Conservation (phyloP, 140 eudicot genomes). For the Bidens hawaiensis region DNA sequence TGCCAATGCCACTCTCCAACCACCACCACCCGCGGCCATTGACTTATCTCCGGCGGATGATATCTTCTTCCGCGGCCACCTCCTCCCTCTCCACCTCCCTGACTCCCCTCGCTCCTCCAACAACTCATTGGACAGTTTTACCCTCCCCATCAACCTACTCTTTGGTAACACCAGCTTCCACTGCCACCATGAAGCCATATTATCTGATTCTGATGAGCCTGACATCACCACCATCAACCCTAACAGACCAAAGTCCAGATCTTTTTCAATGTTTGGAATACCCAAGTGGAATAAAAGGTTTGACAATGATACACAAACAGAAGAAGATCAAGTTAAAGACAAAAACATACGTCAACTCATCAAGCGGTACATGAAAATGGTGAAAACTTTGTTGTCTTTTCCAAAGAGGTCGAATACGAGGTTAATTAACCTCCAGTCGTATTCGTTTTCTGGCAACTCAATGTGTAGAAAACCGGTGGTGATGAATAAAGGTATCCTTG, state of each 20-base stretch:
- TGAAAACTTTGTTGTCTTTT: slow-evolving; percentile 53
- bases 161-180: slow-evolving; percentile 32
- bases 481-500: slow-evolving; percentile 21
- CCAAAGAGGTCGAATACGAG: slow-evolving; percentile 26
- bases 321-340: slow-evolving; percentile 14
- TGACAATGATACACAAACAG: slow-evolving; percentile 23
- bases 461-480: slow-evolving; percentile 14
- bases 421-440: slow-evolving; percentile 29
- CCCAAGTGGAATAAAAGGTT: slow-evolving; percentile 56
- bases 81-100: slow-evolving; percentile 85
- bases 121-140: slow-evolving; percentile 66
- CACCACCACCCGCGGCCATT: slow-evolving; percentile 39
- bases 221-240: slow-evolving; percentile 6
- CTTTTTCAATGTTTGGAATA: slow-evolving; percentile 61
- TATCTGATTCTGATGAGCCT: slow-evolving; percentile 18
- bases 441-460: slow-evolving; percentile 56
- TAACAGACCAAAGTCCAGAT: slow-evolving; percentile 41
- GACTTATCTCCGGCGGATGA: slow-evolving; percentile 94
- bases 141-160: slow-evolving; percentile 45
- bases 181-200: slow-evolving; percentile 23
- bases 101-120: slow-evolving; percentile 72
- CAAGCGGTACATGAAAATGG: slow-evolving; percentile 72
- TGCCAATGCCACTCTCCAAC: background rate
- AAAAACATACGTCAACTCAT: slow-evolving; percentile 41
- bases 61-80: slow-evolving; percentile 88